These are phyloP conservation scores for Pogostemon cablin DNA, from an alignment of 257 asterid genomes.

Conservation along the genomic window DNA sequence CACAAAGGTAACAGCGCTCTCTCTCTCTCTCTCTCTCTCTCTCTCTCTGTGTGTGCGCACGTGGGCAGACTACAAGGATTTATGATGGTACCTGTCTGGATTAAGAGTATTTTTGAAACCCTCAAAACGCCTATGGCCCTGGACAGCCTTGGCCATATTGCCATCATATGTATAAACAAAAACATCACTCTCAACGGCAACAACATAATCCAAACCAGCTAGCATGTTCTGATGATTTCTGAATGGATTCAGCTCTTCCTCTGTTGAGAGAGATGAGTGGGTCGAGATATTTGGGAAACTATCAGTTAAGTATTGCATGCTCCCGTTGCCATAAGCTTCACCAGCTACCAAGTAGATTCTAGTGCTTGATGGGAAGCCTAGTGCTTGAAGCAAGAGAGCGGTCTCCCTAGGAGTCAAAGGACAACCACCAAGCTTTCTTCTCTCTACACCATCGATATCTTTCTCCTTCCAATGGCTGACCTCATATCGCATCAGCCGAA, in stretches of 20 bases:
- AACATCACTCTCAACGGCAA: constrained; percentile 85
- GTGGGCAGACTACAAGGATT: not conserved
- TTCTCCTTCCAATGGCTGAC: constrained; percentile 98
- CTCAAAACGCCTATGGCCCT: constrained; percentile 92
- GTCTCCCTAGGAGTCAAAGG: constrained; percentile 98
- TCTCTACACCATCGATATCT: constrained; percentile 82
- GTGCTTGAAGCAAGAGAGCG: constrained; percentile 80
- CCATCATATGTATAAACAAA: constrained; percentile 93
- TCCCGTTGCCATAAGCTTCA: constrained; percentile 91
- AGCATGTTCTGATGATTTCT: constrained; percentile 90
- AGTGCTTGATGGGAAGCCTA: constrained; percentile 73
- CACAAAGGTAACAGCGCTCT: not conserved
- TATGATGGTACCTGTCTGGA: constrained; percentile 69
- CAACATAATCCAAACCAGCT: constrained; percentile 93
- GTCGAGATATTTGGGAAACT: constrained; percentile 78
- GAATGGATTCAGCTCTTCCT: constrained; percentile 71
- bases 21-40: not conserved
- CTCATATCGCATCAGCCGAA: constrained; percentile 78
- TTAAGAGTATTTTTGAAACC: constrained; percentile 84
- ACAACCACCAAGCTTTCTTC: constrained; percentile 84
- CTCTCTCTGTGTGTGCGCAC: too few species aligned
- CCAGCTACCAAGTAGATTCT: constrained; percentile 94
- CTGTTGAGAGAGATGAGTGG: constrained; percentile 73
- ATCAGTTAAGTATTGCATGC: constrained; percentile 76
- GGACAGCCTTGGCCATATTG: constrained; percentile 99